Percentiles rank a stretch among this genome's conserved stretches.
phyloP scores from a whole-genome alignment of 352 stramenopile genomes.

The Globisporangium nodosum region DNA sequence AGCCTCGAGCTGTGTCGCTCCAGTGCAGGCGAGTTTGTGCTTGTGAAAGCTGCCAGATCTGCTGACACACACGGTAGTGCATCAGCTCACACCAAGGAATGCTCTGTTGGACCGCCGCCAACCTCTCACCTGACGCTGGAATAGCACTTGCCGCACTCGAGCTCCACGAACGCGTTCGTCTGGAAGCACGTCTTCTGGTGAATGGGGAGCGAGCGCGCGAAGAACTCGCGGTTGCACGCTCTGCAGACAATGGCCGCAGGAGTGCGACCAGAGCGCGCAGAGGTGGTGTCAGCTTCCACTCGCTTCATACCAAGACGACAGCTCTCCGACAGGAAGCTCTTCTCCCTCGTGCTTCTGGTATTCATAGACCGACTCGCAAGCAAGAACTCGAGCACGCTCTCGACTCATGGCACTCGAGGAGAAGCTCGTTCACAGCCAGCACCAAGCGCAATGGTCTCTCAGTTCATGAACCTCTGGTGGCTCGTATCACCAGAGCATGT shows the following conservation, averaged over 20 bases:
- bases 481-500: no score
- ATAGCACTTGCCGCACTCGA: slow-evolving; percentile 41
- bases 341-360: no score
- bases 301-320: background rate
- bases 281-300: background rate
- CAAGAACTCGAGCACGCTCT: no score
- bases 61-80: background rate
- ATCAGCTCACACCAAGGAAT: background rate
- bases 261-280: background rate
- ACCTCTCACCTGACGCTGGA: slow-evolving; percentile 19
- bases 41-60: slow-evolving; percentile 24
- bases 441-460: no score
- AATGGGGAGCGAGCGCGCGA: slow-evolving; percentile 53
- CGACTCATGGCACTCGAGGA: no score
- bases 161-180: slow-evolving; percentile 46
- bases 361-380: background rate
- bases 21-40: slow-evolving; percentile 19
- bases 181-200: slow-evolving; percentile 71
- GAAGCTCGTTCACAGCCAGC: no score
- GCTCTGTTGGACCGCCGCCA: no score
- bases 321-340: background rate
- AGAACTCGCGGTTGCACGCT: slow-evolving; percentile 51
- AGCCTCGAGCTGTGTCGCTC: background rate
- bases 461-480: no score
- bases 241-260: slow-evolving; percentile 26